Conservation (phyloP, 208 protist genomes). For the Acanthamoeba polyphaga region DNA sequence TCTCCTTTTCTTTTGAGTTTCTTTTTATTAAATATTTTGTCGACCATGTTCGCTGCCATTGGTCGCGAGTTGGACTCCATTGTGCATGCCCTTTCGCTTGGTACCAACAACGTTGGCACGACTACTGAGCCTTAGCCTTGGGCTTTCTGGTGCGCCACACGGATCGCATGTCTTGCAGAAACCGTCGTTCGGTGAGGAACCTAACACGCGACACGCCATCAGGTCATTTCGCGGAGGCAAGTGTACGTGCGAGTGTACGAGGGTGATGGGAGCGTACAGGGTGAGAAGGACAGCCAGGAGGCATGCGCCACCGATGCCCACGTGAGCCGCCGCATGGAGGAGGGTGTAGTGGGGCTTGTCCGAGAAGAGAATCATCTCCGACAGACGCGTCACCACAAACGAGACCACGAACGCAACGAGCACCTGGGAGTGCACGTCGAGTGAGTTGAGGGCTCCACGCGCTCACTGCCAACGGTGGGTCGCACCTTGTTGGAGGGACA, state of each 20-base stretch:
- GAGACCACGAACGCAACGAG: conserved; percentile 26
- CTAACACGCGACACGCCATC: neutral
- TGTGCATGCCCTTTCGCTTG: too few species aligned
- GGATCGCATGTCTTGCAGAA: neutral
- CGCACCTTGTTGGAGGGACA: conserved; percentile 9
- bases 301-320: neutral
- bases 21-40: neutral
- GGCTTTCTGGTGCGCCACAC: conserved; percentile 1
- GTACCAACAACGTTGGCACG: too few species aligned
- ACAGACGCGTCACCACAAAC: conserved; percentile 24
- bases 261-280: neutral
- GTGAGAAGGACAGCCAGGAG: neutral
- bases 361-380: neutral
- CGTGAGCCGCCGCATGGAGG: neutral
- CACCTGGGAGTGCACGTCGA: neutral
- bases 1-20: too few species aligned
- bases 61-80: too few species aligned
- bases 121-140: too few species aligned
- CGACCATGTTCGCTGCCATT: too few species aligned
- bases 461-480: neutral
- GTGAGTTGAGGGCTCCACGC: neutral
- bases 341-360: conserved; percentile 9
- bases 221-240: neutral
- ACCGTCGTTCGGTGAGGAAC: conserved; percentile 9
- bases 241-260: neutral